Percentiles rank a stretch among this genome's conserved stretches.
Evolutionary conservation across 768 basidiomycete species (phyloP).

Genomic region (Kwoniella newhampshirensis): DNA sequence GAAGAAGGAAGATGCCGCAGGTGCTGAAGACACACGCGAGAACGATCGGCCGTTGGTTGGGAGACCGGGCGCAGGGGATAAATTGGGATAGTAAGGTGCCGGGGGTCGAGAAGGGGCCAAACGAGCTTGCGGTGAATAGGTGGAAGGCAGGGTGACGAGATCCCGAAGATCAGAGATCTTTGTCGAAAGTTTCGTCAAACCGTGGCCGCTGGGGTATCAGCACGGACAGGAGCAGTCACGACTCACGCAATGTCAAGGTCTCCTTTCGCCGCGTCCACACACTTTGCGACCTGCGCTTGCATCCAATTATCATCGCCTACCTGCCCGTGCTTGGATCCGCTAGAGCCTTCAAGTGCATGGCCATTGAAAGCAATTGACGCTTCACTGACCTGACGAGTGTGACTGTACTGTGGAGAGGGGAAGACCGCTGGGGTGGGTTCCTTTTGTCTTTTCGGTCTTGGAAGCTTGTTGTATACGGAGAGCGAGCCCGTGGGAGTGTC

Average conservation of each 20-base stretch:
- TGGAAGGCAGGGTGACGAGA: constrained; percentile 42
- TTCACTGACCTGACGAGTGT: constrained; percentile 14
- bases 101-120: constrained; percentile 8
- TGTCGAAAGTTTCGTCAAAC: constrained; percentile 36
- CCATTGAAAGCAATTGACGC: constrained; percentile 4
- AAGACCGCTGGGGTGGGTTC: constrained; percentile 15
- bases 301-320: constrained; percentile 49
- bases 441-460: constrained; percentile 23
- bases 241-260: constrained; percentile 34
- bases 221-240: neutral
- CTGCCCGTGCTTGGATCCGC: neutral
- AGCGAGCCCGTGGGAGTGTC: neutral
- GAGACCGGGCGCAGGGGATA: constrained; percentile 21
- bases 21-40: constrained; percentile 32
- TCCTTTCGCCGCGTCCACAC: constrained; percentile 35
- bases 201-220: constrained; percentile 24
- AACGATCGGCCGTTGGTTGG: constrained; percentile 36
- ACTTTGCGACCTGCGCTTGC: constrained; percentile 33
- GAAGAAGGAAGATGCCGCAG: constrained; percentile 24
- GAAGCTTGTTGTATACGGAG: constrained; percentile 4
- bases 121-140: constrained; percentile 16
- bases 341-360: neutral
- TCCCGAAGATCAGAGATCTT: constrained; percentile 45
- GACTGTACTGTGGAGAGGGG: constrained; percentile 28
- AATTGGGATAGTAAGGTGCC: constrained; percentile 7